Evolutionary conservation across 2,329 filamentous ascomycete species (phyloP), one percentile per base, ranked within the genome.

Genomic region (Diaporthe caulivora): DNA sequence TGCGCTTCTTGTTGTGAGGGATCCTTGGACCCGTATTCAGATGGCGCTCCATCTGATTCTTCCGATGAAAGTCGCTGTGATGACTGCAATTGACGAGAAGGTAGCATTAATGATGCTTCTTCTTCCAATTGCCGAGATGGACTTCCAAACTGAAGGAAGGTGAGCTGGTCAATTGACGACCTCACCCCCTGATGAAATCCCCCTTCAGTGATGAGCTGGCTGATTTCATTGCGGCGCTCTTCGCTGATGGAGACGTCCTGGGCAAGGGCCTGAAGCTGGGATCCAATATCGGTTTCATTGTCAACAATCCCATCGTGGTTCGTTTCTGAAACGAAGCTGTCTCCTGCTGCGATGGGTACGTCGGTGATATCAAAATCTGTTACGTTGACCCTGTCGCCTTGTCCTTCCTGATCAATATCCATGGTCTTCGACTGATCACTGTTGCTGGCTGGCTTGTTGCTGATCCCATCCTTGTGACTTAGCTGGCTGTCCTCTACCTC

Each of bases 111-210:
- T 7, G 71, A 73, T 3, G 74, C 68, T 44, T 75, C 74, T 47
- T 78, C 76, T 24, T 78, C 75, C 17, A 80, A 68, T 37, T 82
- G 80, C 8, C 77, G 78, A 1, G 80, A 80, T 3, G 81, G 80
- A 72, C 79, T 82, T n/a, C 77, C 74, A 34, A 78, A 74, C 60
- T 75, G 78, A 44, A 75, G 68, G 29, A 76, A 75, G 21, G 68
- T 40, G 8, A 73, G 74, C 31, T 75, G 60, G 40, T 71, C 73
- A 29, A 83, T 75, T 18, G 86, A 82, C 4, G 84, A 84, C 65
- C 85, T 82, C 55, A 87, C 77, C 24, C 82, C 82, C 29, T 85
- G 85, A 47, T 85, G 81, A 77, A 87, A 88, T 5, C 86, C 86
- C 18, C 85, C 86, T 62, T 88, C 84, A 64, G 81, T 83, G 53